A percentile compares a stretch with the other conserved stretches of the same genome.
These are phyloP conservation scores for Podaxis sp. DNA, from an alignment of 768 basidiomycete genomes.

Conservation along the genomic window DNA sequence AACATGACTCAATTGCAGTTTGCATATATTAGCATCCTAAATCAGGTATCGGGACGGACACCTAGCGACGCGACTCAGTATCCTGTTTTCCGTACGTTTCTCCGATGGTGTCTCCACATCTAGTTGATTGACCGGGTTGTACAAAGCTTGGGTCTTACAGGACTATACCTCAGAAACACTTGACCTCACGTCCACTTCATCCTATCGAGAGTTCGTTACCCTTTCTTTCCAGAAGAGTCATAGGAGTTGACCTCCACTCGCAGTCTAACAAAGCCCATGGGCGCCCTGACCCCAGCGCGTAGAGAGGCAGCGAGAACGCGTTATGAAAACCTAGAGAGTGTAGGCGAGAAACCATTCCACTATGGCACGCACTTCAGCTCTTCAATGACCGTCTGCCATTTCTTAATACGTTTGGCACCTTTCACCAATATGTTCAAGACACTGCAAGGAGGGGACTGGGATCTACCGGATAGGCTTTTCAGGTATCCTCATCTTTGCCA, in stretches of 20 bases:
- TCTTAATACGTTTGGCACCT: conserved; percentile 83
- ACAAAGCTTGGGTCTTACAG: conserved; percentile 80
- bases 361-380: conserved; percentile 96
- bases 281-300: conserved; percentile 74
- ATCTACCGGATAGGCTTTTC: conserved; percentile 86
- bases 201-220: conserved; percentile 69
- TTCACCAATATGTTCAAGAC: conserved; percentile 97
- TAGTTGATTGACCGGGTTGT: background rate
- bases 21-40: conserved; percentile 84
- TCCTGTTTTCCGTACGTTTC: conserved; percentile 76
- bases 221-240: background rate
- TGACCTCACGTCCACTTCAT: conserved; percentile 58
- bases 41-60: conserved; percentile 90
- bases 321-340: conserved; percentile 72
- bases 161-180: conserved; percentile 77
- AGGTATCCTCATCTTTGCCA: conserved; percentile 35
- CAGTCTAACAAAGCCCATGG: conserved; percentile 88
- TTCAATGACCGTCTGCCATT: conserved; percentile 97
- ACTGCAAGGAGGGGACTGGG: conserved; percentile 92
- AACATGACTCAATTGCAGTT: conserved; percentile 49
- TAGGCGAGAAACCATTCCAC: conserved; percentile 86
- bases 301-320: conserved; percentile 73
- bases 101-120: background rate
- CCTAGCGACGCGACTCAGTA: conserved; percentile 95
- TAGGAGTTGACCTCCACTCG: background rate